Evolutionary conservation across 768 basidiomycete species (phyloP).

Genomic region (Xerocomus brunneocitrinus): DNA sequence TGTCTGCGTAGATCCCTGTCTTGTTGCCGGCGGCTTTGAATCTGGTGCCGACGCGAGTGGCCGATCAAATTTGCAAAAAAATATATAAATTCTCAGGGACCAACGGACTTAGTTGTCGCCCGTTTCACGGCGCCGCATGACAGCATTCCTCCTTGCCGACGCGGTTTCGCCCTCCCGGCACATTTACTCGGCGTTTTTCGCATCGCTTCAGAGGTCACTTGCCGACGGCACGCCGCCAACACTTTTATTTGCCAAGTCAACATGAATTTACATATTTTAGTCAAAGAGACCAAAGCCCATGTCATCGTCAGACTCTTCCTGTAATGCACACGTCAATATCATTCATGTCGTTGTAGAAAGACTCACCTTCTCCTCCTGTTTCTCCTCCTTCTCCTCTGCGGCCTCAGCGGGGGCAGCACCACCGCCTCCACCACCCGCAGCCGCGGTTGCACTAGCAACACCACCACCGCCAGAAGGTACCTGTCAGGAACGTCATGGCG

Average conservation of each 20-base stretch:
- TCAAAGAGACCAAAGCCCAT: constrained; percentile 99
- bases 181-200: constrained; percentile 17
- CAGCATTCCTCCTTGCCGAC: too few species aligned
- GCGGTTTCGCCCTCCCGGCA: constrained; percentile 4
- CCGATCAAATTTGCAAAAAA: constrained; percentile 16
- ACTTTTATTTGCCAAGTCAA: background rate
- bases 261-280: constrained; percentile 36
- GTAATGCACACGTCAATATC: constrained; percentile 9
- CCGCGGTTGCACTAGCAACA: constrained; percentile 49
- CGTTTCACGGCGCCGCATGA: constrained; percentile 5
- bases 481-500: constrained; percentile 30
- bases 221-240: constrained; percentile 22
- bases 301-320: constrained; percentile 96
- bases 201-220: background rate
- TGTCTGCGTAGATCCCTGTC: constrained; percentile 27
- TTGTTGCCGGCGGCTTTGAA: constrained; percentile 34
- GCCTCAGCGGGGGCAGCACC: constrained; percentile 51
- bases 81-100: constrained; percentile 2
- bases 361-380: constrained; percentile 85
- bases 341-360: background rate
- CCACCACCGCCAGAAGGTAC: constrained; percentile 91
- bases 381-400: constrained; percentile 76
- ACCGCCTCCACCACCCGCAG: constrained; percentile 45
- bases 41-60: constrained; percentile 25
- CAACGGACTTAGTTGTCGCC: background rate